Evolutionary conservation across 352 stramenopile genomes (phyloP), one percentile per base, ranked within the genome.

Genomic region (Pythium oligandrum): DNA sequence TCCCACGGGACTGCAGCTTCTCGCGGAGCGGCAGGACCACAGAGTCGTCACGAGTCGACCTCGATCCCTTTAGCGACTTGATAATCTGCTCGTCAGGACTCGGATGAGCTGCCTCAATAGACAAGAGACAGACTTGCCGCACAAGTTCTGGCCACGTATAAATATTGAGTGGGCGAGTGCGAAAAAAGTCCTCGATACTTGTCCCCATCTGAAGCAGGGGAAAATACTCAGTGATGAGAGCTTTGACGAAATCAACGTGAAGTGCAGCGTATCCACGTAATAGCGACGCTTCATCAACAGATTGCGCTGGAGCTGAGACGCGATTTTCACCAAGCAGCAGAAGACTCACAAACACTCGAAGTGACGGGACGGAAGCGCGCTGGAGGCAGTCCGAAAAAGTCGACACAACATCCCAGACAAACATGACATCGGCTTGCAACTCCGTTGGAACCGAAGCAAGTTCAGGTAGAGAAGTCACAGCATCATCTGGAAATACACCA

Each of bases 91-190:
- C 81, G 44, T 94, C 83, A 0, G 59, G 51, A 54, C 72, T 89
- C 1, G 78, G 80, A 12, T 88, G 80, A 31, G 79, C 80, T 32
- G 79, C 66, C 42, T 94, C 83, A 12, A 90, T 78, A 8, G 80
- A 74, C 38, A 94, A 60, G 5, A 90, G 65, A 40, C 78, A 92
- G 32, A 90, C 76, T 61, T 89, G 62, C 12, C 81, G 79, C 46
- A 74, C 79, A 37, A 92, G 52, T 69, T 94, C 83, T n/a, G 81
- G 78, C 83, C 83, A 94, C 10, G 68, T 91, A 57, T 92, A 73
- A 8, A 66, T 51, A 44, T 92, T 94, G 51, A 94, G 69, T 7
- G 83, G 83, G 12, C 83, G 70, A 2, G 79, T 87, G 31, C 75
- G 70, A 52, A 85, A 71, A 40, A 91, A 90, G 34, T 91, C 81